Conservation (phyloP, 805 yeast genomes). For the Schizosaccharomyces octosporus region DNA sequence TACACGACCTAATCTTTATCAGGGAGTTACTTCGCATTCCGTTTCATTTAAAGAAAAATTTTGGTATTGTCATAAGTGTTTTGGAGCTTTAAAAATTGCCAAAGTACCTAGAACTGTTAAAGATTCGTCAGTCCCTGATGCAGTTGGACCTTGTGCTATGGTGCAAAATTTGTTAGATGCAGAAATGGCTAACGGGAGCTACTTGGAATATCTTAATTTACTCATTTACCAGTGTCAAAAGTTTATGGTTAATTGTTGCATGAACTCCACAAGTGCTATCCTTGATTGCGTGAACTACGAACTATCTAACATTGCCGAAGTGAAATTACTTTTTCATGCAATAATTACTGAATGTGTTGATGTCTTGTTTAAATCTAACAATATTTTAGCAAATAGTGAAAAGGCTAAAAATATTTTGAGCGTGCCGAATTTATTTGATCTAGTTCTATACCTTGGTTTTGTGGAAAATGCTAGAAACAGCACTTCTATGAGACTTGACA, state of each 20-base stretch:
- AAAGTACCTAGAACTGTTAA: background rate
- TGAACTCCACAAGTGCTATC: slow-evolving; percentile 62
- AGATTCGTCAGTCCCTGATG: no score
- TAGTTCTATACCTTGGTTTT: background rate
- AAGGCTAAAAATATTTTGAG: background rate
- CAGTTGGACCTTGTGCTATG: background rate
- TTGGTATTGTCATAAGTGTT: background rate
- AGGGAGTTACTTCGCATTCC: background rate
- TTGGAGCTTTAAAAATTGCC: background rate
- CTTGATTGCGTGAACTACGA: slow-evolving; percentile 61
- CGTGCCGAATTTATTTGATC: background rate
- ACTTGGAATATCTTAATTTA: background rate
- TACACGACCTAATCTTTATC: background rate
- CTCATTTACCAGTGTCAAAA: slow-evolving; percentile 37
- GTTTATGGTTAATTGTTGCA: slow-evolving; percentile 54
- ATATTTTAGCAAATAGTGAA: background rate
- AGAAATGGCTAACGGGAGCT: background rate
- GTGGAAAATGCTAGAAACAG: background rate
- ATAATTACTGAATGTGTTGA: background rate
- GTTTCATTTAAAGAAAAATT: background rate
- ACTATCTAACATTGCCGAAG: slow-evolving; percentile 27
- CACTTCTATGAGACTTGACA: background rate
- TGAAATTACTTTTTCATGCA: slow-evolving; percentile 6
- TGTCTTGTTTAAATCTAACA: background rate
- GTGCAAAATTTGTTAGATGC: background rate